Percentiles rank a stretch among this genome's conserved stretches.
Evolutionary conservation across 192 early-diverging fungal species (phyloP).

Genomic region (Piromyces sp.): DNA sequence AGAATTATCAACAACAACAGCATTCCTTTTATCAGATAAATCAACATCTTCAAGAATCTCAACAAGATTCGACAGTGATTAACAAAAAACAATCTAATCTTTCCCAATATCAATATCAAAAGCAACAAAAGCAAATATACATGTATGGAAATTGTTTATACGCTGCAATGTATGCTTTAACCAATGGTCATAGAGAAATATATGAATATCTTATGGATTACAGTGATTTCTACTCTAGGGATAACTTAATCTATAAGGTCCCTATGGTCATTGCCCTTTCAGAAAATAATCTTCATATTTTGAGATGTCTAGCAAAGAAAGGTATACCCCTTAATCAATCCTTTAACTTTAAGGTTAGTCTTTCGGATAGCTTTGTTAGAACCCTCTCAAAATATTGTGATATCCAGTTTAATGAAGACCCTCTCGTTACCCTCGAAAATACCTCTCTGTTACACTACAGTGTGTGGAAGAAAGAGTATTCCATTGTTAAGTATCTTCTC

Average conservation of each 20-base stretch:
- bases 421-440: background rate
- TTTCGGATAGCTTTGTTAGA: background rate
- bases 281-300: background rate
- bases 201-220: background rate
- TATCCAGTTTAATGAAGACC: background rate
- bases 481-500: background rate
- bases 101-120: no score
- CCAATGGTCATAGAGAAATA: background rate
- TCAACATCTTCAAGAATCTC: no score
- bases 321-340: background rate
- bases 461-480: background rate
- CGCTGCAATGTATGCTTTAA: background rate
- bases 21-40: no score
- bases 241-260: background rate
- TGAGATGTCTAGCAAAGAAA: background rate
- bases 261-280: background rate
- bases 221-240: background rate
- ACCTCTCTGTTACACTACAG: background rate
- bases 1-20: no score
- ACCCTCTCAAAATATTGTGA: background rate
- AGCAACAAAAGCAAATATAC: background rate
- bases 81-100: no score
- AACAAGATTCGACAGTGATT: no score
- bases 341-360: background rate
- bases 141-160: background rate